Evolutionary conservation across 768 basidiomycete species (phyloP), one percentile per base, ranked within the genome.

Genomic region (Termitomyces sp.): DNA sequence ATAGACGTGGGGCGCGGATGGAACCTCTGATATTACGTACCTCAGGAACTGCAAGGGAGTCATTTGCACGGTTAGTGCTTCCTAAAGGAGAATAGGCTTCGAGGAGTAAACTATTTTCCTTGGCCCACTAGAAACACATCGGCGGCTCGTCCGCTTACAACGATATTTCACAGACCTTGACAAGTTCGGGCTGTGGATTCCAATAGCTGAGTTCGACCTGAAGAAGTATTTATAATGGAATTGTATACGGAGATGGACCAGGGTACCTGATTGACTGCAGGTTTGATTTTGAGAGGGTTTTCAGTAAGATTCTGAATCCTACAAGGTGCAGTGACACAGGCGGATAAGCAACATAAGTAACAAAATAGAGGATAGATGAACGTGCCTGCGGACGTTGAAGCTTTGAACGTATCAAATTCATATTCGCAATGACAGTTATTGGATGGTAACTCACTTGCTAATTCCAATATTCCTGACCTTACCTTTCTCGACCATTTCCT

Each of bases 11-110:
- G 51, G 14, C 19, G 37, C 11, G 21, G 37, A 6, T 15, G 15
- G n/a, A 43, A 21, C n/a, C 38, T n/a, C 6, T 46, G 28, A 15
- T 28, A 3, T 8, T 49, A 42, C 37, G 47, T 57, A 79, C 84
- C 73, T 78, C 82, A 17, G 85, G 84, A 37, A 85, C 71, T n/a
- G 74, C 63, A 47, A 90, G 78, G 6, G 78, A 77, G 57, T 81
- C 74, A 54, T 77, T 73, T 9, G 87, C 86, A 62, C 78, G 79
- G 46, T 77, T 73, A 50, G 70, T 74, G 60, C 87, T 80, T 50
- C 88, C 88, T 3, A 91, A 76, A 1, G 89, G 89, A 12, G 88
- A 91, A 71, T 89, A 91, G 11, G 89, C 87, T 63, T 89, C 83
- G 3, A 89, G 76, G 14, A 90, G 74, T 21, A 91, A 63, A 17